A percentile compares a stretch with the other conserved stretches of the same genome.
Conservation (phyloP, 345 rosid genomes). For the Syzygium jambos region DNA sequence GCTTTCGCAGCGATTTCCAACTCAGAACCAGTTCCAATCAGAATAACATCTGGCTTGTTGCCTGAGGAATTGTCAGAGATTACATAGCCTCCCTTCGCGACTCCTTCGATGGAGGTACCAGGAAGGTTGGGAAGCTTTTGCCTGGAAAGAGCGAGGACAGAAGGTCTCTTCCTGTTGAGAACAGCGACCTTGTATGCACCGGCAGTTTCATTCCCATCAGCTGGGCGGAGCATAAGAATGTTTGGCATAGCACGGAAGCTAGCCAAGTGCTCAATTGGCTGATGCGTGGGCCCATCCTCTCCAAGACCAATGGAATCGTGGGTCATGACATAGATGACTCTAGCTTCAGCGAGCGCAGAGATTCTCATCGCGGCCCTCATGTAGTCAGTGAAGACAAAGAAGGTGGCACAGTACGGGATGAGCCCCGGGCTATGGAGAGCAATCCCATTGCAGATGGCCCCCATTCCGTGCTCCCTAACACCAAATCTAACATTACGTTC, state of each 20-base stretch:
- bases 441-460: slow-evolving; percentile 88
- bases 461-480: slow-evolving; percentile 95
- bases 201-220: slow-evolving; percentile 93
- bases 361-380: slow-evolving; percentile 94
- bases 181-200: slow-evolving; percentile 88
- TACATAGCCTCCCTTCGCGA: slow-evolving; percentile 78
- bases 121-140: slow-evolving; percentile 84
- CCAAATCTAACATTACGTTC: slow-evolving; percentile 92
- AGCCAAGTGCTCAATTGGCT: slow-evolving; percentile 88
- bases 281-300: slow-evolving; percentile 98
- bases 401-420: slow-evolving; percentile 92
- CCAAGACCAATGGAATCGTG: slow-evolving; percentile 97
- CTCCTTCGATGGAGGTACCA: slow-evolving; percentile 87
- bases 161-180: slow-evolving; percentile 65
- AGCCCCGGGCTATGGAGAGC: slow-evolving; percentile 81
- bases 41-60: slow-evolving; percentile 83
- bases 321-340: slow-evolving; percentile 94
- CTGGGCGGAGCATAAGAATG: slow-evolving; percentile 88
- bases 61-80: slow-evolving; percentile 82
- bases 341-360: slow-evolving; percentile 66
- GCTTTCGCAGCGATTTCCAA: slow-evolving; percentile 84
- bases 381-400: slow-evolving; percentile 99
- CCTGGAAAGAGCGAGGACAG: slow-evolving; percentile 78
- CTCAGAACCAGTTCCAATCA: slow-evolving; percentile 95
- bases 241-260: slow-evolving; percentile 99